Conservation (phyloP, 768 basidiomycete species). For the Boletus reticulatus region DNA sequence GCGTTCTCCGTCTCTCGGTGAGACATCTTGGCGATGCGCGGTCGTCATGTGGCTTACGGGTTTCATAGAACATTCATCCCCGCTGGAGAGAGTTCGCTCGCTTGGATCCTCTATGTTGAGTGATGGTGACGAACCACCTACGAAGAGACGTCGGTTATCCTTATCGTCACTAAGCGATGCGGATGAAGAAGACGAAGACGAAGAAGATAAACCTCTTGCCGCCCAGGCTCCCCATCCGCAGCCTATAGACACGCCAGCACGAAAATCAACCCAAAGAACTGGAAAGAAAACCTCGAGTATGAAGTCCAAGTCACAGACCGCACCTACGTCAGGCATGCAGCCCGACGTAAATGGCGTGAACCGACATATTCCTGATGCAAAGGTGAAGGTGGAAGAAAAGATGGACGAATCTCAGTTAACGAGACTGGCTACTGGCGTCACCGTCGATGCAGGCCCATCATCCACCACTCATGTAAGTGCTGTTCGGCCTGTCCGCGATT, state of each 20-base stretch:
- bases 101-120: slow-evolving; percentile 42
- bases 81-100: slow-evolving; percentile 15
- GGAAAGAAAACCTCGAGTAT: slow-evolving; percentile 58
- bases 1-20: slow-evolving; percentile 54
- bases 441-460: slow-evolving; percentile 61
- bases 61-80: slow-evolving; percentile 26
- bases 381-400: slow-evolving; percentile 73
- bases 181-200: slow-evolving; percentile 46
- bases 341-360: slow-evolving; percentile 40
- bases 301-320: slow-evolving; percentile 59
- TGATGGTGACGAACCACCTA: slow-evolving; percentile 46
- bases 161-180: slow-evolving; percentile 50
- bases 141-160: slow-evolving; percentile 56
- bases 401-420: slow-evolving; percentile 77
- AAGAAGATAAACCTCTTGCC: slow-evolving; percentile 58
- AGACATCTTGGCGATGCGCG: slow-evolving; percentile 10
- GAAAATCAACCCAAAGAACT: slow-evolving; percentile 38
- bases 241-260: slow-evolving; percentile 28
- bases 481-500: neutral
- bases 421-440: slow-evolving; percentile 76
- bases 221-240: slow-evolving; percentile 38
- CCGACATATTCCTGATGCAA: slow-evolving; percentile 47
- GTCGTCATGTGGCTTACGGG: slow-evolving; percentile 1
- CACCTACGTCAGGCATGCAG: slow-evolving; percentile 43
- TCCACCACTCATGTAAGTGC: slow-evolving; percentile 46